These are phyloP conservation scores for Monilinia laxa DNA, from an alignment of 2,329 filamentous ascomycete species.

Conservation along the genomic window DNA sequence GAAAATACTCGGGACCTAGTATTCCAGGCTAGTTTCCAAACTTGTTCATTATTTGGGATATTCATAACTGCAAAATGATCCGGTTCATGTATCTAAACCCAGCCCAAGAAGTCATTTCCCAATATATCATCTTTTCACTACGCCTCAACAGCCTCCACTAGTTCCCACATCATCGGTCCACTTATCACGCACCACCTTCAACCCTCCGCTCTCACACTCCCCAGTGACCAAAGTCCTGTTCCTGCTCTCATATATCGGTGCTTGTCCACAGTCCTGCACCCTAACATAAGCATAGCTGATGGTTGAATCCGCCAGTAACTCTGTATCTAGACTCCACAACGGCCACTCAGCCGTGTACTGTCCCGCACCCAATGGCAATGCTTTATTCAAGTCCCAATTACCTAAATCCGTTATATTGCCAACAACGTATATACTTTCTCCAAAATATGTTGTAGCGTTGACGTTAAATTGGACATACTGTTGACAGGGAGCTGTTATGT, in stretches of 20 bases:
- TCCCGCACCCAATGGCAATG: constrained; percentile 43
- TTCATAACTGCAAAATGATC: too few species aligned
- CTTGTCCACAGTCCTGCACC: constrained; percentile 46
- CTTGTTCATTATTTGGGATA: too few species aligned
- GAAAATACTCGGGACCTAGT: too few species aligned
- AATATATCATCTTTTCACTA: not conserved
- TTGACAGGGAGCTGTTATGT: constrained; percentile 34
- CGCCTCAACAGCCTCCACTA: constrained; percentile 32
- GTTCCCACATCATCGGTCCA: constrained; percentile 43
- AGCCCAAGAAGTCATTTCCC: too few species aligned
- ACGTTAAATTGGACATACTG: constrained; percentile 48
- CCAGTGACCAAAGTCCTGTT: constrained; percentile 47
- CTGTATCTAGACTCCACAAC: constrained; percentile 47
- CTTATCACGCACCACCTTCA: constrained; percentile 42
- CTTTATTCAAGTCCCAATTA: constrained; percentile 42
- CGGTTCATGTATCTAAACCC: too few species aligned
- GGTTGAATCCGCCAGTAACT: constrained; percentile 44
- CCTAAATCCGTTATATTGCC: constrained; percentile 48
- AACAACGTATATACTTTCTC: constrained; percentile 49
- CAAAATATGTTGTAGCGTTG: constrained; percentile 48
- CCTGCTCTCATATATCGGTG: constrained; percentile 47
- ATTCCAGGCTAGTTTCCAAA: too few species aligned
- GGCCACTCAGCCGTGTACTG: constrained; percentile 47
- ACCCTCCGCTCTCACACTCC: constrained; percentile 39
- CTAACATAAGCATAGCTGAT: constrained; percentile 50